Evolutionary conservation across 2,329 filamentous ascomycete species (phyloP).

Genomic region (Venturia asperata): DNA sequence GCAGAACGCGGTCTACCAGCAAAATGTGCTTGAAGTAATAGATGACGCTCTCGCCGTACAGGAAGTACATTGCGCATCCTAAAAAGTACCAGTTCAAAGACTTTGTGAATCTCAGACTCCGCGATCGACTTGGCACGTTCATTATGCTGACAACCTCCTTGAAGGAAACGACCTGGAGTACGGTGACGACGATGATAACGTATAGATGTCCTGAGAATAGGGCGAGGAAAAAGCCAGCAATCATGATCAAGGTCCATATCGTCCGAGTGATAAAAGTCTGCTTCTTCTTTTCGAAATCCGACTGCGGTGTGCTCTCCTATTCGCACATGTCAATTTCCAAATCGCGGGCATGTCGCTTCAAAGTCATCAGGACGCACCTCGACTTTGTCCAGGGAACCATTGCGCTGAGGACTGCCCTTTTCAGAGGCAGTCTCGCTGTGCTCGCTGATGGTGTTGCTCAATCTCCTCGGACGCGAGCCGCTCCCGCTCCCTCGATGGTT

Average conservation of each 20-base stretch:
- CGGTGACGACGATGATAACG: slow-evolving; percentile 86
- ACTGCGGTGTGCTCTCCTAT: slow-evolving; percentile 36
- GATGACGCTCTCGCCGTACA: slow-evolving; percentile 97
- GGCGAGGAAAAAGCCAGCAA: slow-evolving; percentile 79
- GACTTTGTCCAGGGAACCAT: slow-evolving; percentile 27
- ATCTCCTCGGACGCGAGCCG: slow-evolving; percentile 48
- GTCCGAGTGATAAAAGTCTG: slow-evolving; percentile 94
- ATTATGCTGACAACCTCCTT: slow-evolving; percentile 99
- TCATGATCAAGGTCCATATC: slow-evolving; percentile 98
- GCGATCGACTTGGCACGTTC: slow-evolving; percentile 84
- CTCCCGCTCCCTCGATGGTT: slow-evolving; percentile 46
- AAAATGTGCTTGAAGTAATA: slow-evolving; percentile 99
- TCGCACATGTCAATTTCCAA: not conserved
- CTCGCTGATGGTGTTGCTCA: slow-evolving; percentile 65
- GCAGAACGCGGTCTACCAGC: slow-evolving; percentile 82
- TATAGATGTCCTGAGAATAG: slow-evolving; percentile 98
- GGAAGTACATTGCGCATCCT: slow-evolving; percentile 97
- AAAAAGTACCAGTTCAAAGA: slow-evolving; percentile 99
- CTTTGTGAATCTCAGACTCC: slow-evolving; percentile 88
- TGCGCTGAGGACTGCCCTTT: slow-evolving; percentile 45
- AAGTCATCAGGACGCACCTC: slow-evolving; percentile 14
- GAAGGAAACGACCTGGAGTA: slow-evolving; percentile 93
- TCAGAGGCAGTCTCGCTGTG: slow-evolving; percentile 54
- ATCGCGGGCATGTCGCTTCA: not conserved
- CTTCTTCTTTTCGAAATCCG: slow-evolving; percentile 97